phyloP scores from a whole-genome alignment of 106 monocot species.

The Gastrodia elata region DNA sequence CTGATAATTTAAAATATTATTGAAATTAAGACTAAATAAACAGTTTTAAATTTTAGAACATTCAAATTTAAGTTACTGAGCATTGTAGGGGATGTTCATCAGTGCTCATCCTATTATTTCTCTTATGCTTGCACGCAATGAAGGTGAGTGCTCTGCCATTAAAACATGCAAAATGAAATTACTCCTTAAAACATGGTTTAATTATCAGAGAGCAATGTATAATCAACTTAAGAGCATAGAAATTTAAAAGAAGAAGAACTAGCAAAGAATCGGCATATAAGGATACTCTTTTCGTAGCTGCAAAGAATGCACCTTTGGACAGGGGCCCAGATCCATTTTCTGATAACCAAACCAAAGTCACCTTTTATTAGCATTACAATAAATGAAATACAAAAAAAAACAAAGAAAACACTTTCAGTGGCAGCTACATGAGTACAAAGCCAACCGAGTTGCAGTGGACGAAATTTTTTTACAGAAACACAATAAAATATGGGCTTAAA shows the following conservation, averaged over 20 bases:
- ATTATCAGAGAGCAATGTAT: not conserved
- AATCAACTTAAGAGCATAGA: not conserved
- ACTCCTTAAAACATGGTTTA: no score
- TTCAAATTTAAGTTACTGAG: no score
- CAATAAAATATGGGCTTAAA: not conserved
- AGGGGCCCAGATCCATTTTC: constrained; percentile 91
- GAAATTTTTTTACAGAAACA: not conserved
- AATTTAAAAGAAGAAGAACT: not conserved
- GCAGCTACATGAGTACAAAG: not conserved
- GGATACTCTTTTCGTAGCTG: constrained; percentile 87
- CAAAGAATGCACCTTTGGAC: constrained; percentile 77
- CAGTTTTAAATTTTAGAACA: not conserved
- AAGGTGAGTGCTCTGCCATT: not conserved
- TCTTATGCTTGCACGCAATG: not conserved
- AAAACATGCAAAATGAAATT: not conserved
- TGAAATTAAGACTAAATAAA: not conserved
- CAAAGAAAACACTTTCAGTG: not conserved
- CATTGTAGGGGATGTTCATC: no score
- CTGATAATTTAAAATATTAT: not conserved
- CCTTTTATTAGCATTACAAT: not conserved
- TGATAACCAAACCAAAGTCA: constrained; percentile 10
- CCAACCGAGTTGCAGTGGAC: not conserved
- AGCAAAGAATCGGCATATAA: constrained; percentile 12
- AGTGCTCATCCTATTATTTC: not conserved
- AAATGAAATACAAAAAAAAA: not conserved